Percentiles rank a stretch among this genome's conserved stretches.
Conservation (phyloP, 305 asterid species). For the Fraxinus platypoda region DNA sequence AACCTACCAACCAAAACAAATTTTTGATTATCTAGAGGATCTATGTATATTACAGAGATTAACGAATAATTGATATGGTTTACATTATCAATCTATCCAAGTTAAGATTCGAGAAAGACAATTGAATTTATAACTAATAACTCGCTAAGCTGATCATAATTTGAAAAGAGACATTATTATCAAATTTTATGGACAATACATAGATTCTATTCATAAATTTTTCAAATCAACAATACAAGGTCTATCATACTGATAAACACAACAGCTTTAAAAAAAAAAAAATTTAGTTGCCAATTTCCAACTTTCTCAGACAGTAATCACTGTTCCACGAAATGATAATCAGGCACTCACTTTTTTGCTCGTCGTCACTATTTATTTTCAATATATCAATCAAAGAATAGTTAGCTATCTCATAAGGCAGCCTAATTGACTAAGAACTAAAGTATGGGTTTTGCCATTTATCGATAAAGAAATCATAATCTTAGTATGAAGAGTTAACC, state of each 20-base stretch:
- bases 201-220: neutral
- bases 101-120: neutral
- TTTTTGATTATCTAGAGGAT: neutral
- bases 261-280: neutral
- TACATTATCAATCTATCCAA: neutral
- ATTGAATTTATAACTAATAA: neutral
- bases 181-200: neutral
- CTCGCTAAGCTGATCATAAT: neutral
- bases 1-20: slow-evolving; percentile 44
- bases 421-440: neutral
- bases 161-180: neutral
- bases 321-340: neutral
- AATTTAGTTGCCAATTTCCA: slow-evolving; percentile 1
- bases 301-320: neutral
- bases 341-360: neutral
- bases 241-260: neutral
- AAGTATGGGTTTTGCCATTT: no score
- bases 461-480: neutral
- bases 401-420: neutral
- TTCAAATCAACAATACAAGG: neutral
- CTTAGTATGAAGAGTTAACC: slow-evolving; percentile 40
- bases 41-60: neutral
- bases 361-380: neutral
- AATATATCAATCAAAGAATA: neutral
- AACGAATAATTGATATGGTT: neutral